Evolutionary conservation across 1,284 basidiomycete genomes (phyloP).

Genomic region (Bondarzewia mesenterica): DNA sequence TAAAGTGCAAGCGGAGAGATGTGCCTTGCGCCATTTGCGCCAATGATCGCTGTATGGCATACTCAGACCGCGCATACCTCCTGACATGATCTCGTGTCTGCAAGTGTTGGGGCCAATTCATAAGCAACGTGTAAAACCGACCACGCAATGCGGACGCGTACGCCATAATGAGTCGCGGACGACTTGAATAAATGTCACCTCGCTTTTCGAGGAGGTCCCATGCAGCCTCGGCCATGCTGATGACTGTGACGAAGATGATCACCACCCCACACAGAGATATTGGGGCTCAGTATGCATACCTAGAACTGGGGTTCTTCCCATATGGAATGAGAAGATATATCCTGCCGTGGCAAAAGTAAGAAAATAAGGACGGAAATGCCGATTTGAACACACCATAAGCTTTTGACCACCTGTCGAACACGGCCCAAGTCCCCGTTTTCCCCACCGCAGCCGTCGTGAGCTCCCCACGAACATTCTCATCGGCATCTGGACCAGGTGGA

Average conservation of each 20-base stretch:
- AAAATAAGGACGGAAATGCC: no score
- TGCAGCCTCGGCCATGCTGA: constrained; percentile 21
- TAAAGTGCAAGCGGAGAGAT: not conserved
- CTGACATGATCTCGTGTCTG: constrained; percentile 18
- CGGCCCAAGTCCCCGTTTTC: not conserved
- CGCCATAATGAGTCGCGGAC: constrained; percentile 12
- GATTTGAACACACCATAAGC: constrained; percentile 3
- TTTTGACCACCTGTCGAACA: constrained; percentile 5
- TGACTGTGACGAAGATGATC: no score
- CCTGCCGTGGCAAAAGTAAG: no score
- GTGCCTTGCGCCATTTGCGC: constrained; percentile 14
- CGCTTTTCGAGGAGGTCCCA: constrained; percentile 28
- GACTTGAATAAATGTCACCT: constrained; percentile 28
- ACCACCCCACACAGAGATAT: not conserved
- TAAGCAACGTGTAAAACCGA: not conserved
- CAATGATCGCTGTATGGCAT: constrained; percentile 13
- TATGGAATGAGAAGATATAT: constrained; percentile 10
- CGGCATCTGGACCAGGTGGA: no score
- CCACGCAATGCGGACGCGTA: not conserved
- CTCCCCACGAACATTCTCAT: not conserved
- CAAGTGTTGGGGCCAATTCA: not conserved
- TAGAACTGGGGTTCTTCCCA: constrained; percentile 5
- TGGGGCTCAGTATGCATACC: constrained; percentile 1
- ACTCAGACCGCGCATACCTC: constrained; percentile 11
- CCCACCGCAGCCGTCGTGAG: not conserved